Evolutionary conservation across 495 filamentous ascomycete species (phyloP), one percentile per base, ranked within the genome.

Genomic region (Lichenothelia convexa): DNA sequence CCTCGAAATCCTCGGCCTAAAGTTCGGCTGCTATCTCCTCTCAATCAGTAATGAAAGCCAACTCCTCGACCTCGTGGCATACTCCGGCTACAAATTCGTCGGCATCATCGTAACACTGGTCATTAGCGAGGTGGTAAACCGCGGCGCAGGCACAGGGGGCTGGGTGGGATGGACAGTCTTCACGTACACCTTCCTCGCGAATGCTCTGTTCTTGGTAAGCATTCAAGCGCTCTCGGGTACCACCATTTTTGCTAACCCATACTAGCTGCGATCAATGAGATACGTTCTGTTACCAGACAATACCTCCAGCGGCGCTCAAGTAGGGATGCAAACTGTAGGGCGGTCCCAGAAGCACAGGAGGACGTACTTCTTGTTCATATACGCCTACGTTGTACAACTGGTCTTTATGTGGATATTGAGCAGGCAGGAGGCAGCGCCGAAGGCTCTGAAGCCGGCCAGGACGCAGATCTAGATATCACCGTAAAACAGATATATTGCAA

Each of bases 41-140:
- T 79, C 66, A 56, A 95, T 99, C 61, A 84, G 75, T 49, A 87
- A 87, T 48, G 78, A 76, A 38, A 70, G 63, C 11, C 89, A 95
- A 56, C 64, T 99, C 17, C 65, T 94, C 39, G 89, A 99, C 45
- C 56, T 99, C 23, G 73, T 95, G 26, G 89, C 91, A 3, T 99
- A 99, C 54, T 86, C 79, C 4, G 91, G 91, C 9, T 99, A 99
- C 57, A 99, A 99, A 60, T 99, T 95, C 47, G 89, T 95, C 27
- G 89, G 89, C 6, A 82, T 91, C 37, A 95, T 94, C 43, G 65
- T 79, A 34, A 93, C 81, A 2, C 67, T 94, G 31, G 61, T 78
- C 20, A 57, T 84, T 1, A 74, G 80, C 4, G 81, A 86, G 57
- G 63, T 81, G 15, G 51, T 85, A 30, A 87, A 74, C 34, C 70